Conservation (phyloP, 75 land plant species). For the Gnetum montanum region DNA sequence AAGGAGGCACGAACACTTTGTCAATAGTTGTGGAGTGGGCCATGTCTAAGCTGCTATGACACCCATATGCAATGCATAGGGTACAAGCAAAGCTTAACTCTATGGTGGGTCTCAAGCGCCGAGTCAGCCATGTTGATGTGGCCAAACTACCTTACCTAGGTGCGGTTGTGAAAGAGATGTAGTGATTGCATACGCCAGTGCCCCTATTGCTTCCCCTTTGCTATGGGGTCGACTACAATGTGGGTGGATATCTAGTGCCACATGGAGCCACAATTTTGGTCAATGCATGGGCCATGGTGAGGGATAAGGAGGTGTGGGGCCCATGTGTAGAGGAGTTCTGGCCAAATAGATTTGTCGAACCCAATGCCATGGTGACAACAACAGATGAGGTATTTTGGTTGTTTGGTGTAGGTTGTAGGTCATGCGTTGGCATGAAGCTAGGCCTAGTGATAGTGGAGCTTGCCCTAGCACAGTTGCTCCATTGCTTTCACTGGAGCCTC, state of each 20-base stretch:
- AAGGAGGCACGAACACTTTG: conserved; percentile 10
- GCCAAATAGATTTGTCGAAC: conserved; percentile 35
- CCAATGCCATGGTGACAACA: no score
- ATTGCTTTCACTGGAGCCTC: no score
- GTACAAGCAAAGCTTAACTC: conserved; percentile 6
- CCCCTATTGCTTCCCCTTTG: conserved; percentile 22
- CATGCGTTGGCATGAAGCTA: no score
- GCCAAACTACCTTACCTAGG: conserved; percentile 19
- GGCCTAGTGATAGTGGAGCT: no score
- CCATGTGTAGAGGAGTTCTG: conserved; percentile 26
- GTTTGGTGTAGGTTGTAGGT: no score
- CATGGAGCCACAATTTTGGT: conserved; percentile 9
- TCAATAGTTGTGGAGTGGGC: conserved; percentile 7
- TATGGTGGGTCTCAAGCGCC: conserved; percentile 3
- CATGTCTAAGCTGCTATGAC: conserved; percentile 10
- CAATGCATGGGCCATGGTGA: conserved; percentile 33
- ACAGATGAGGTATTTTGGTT: no score
- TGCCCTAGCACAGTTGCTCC: no score
- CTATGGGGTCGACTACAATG: not conserved
- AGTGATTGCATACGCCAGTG: conserved; percentile 28
- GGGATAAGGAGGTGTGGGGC: conserved; percentile 25
- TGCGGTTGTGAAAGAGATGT: conserved; percentile 24
- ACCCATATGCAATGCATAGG: conserved; percentile 13
- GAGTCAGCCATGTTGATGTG: conserved; percentile 14
- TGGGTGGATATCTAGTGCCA: conserved; percentile 10